Evolutionary conservation across 768 basidiomycete species (phyloP).

Genomic region (Termitomyces heimii): DNA sequence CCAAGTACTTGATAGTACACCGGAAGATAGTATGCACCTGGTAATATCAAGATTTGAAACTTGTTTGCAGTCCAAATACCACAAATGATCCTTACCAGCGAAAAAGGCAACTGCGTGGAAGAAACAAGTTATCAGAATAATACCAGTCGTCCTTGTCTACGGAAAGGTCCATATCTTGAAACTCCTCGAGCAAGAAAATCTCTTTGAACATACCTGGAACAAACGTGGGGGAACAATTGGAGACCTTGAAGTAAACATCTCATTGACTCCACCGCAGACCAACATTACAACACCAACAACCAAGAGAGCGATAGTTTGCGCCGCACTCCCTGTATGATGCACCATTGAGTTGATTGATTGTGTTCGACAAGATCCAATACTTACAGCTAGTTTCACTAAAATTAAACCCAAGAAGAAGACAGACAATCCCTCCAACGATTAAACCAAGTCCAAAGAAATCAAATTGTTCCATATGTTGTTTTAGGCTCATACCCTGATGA

Average conservation of each 20-base stretch:
- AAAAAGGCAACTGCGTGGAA: constrained; percentile 66
- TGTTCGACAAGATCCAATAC: constrained; percentile 16
- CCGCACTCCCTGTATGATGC: constrained; percentile 40
- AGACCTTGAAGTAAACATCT: constrained; percentile 53
- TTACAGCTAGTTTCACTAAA: constrained; percentile 61
- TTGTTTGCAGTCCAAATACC: background rate
- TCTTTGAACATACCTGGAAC: constrained; percentile 45
- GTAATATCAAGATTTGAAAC: background rate
- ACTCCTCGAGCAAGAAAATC: background rate
- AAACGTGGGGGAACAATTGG: constrained; percentile 72
- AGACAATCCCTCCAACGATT: constrained; percentile 60
- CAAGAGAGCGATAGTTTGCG: constrained; percentile 59
- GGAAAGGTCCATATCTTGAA: background rate
- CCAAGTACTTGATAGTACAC: constrained; percentile 78
- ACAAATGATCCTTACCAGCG: constrained; percentile 25
- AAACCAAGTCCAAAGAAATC: constrained; percentile 66
- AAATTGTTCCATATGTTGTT: constrained; percentile 56
- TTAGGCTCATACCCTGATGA: constrained; percentile 50
- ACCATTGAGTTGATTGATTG: background rate
- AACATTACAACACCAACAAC: constrained; percentile 51
- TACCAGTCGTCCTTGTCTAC: constrained; percentile 68
- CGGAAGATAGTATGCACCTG: constrained; percentile 63
- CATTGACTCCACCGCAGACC: constrained; percentile 48
- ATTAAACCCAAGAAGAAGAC: constrained; percentile 68
- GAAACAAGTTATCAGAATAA: constrained; percentile 52